These are phyloP conservation scores for Phytophthora ohioensis DNA, from an alignment of 352 stramenopile genomes.

Conservation along the genomic window DNA sequence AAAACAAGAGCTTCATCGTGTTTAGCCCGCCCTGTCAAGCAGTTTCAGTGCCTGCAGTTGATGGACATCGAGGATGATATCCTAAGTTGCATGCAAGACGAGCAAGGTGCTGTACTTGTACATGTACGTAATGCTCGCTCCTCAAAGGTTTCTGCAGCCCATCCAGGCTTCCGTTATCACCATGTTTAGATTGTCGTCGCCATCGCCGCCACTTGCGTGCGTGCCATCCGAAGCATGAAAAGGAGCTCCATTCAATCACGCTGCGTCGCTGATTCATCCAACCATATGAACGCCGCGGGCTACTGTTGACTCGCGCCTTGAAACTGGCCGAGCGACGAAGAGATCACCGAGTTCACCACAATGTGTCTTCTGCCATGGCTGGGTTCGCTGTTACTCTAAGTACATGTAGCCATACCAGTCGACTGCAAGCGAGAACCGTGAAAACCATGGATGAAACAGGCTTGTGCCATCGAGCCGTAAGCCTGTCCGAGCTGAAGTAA, in stretches of 20 bases:
- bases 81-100: neutral
- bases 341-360: slow-evolving; percentile 7
- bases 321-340: slow-evolving; percentile 13
- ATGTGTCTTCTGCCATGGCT: neutral
- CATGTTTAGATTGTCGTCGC: neutral
- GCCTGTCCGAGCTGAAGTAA: no score
- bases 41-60: slow-evolving; percentile 1
- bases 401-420: no score
- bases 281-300: slow-evolving; percentile 19
- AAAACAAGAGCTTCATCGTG: no score
- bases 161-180: neutral
- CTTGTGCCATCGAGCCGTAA: no score
- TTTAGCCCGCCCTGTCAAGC: slow-evolving; percentile 4
- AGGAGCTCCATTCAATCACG: slow-evolving; percentile 22
- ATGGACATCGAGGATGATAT: neutral
- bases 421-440: no score
- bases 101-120: neutral
- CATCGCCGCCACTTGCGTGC: neutral
- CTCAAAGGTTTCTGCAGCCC: no score
- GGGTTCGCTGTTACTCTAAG: no score
- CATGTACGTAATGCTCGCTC: neutral
- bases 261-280: slow-evolving; percentile 16
- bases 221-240: slow-evolving; percentile 15
- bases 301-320: slow-evolving; percentile 12
- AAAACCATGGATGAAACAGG: no score